These are phyloP conservation scores for Boletus sp. DNA, from an alignment of 768 basidiomycete species.

Conservation along the genomic window DNA sequence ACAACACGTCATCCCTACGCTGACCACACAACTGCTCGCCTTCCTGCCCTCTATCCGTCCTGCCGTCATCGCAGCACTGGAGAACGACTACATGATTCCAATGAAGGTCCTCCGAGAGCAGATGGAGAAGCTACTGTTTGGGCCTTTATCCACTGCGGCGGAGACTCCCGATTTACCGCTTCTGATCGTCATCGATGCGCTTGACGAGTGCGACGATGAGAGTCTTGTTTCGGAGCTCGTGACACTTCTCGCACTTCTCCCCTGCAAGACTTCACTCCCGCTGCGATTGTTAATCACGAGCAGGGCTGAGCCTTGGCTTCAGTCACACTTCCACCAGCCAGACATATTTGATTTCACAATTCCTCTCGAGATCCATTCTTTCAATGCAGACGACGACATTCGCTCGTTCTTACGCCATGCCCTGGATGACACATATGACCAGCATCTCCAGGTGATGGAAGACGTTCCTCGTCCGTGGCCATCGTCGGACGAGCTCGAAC, in stretches of 20 bases:
- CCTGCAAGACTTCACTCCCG: conserved; percentile 5
- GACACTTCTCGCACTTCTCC: conserved; percentile 18
- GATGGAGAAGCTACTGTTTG: conserved; percentile 25
- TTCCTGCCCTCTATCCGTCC: conserved; percentile 21
- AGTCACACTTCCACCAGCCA: conserved; percentile 15
- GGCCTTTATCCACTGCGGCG: conserved; percentile 14
- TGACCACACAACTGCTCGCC: conserved; percentile 32
- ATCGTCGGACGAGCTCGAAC: no score
- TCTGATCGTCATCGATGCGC: conserved; percentile 21
- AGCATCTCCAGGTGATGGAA: no score
- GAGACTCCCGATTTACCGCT: conserved; percentile 10
- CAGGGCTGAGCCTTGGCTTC: conserved; percentile 16
- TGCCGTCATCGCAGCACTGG: conserved; percentile 23
- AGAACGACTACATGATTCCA: conserved; percentile 26
- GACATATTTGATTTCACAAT: conserved; percentile 9
- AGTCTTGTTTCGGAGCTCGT: conserved; percentile 22
- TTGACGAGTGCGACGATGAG: conserved; percentile 26
- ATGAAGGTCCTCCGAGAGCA: conserved; percentile 30
- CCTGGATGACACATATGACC: conserved; percentile 14
- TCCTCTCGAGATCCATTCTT: conserved; percentile 19
- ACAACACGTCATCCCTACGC: conserved; percentile 28
- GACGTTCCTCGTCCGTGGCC: no score
- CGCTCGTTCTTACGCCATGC: conserved; percentile 19
- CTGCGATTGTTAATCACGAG: conserved; percentile 28
- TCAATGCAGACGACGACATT: conserved; percentile 22